These are phyloP conservation scores for Perilla frutescens DNA, from an alignment of 257 asterid species.

Conservation along the genomic window DNA sequence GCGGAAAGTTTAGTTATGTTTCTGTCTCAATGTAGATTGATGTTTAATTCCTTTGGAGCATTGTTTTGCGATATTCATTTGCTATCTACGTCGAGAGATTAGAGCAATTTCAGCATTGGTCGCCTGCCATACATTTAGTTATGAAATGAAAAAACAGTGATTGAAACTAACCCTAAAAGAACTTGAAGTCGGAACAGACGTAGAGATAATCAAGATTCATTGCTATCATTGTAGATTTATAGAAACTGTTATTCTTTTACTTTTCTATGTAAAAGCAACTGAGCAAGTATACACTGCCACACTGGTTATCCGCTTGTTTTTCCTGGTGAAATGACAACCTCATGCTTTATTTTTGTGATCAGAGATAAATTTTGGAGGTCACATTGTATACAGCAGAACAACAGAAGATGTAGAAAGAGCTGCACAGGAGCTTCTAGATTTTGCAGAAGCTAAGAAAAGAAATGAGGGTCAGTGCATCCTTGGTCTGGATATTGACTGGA, in stretches of 20 bases:
- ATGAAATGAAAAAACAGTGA: not conserved
- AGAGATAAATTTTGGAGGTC: conserved; percentile 70
- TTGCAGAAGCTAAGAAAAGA: conserved; percentile 67
- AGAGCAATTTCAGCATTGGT: not conserved
- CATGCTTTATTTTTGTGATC: conserved; percentile 34
- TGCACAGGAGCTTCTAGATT: conserved; percentile 70
- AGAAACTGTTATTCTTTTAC: not conserved
- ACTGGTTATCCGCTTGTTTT: conserved; percentile 3
- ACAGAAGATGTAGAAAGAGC: conserved; percentile 78
- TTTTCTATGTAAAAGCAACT: not conserved
- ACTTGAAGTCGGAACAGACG: not conserved
- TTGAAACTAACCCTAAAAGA: not conserved
- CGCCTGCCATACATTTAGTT: not conserved
- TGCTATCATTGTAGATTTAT: not conserved
- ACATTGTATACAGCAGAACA: conserved; percentile 70
- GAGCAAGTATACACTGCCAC: not conserved
- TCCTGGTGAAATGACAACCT: conserved; percentile 7
- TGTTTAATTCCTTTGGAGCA: not conserved
- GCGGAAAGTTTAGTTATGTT: not conserved
- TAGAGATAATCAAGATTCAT: not conserved
- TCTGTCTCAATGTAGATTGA: not conserved
- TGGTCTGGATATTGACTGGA: conserved; percentile 97
- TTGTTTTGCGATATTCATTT: not conserved
- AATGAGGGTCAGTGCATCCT: conserved; percentile 62
- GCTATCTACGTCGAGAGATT: conserved; percentile 3